Base-by-base conservation (phyloP, 1,284 basidiomycete genomes). In the Ceratobasidium sp. region DNA sequence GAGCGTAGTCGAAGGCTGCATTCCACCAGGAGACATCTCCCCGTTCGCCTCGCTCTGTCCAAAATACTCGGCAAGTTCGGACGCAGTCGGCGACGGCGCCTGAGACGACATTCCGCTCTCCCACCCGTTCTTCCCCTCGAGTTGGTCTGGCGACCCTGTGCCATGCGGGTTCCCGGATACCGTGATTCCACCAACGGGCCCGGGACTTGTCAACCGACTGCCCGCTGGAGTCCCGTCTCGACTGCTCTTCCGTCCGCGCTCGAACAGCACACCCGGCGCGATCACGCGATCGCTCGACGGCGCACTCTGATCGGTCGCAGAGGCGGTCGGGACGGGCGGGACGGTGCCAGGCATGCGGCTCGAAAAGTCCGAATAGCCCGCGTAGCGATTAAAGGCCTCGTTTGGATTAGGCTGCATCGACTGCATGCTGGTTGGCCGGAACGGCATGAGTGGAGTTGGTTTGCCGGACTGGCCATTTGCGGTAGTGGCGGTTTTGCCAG, bases 361-460 rank as follows among this genome's bases (percentile, higher is more conserved):
- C 0, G 89, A 90, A 82, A 91, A 93, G 79, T 93, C 91, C 0
- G 89, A 87, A 79, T 92, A 93, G 54, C 90, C 89, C 3, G 86
- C 84, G 79, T 86, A 87, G 0, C 84, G 82, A 79, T 85, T 86
- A 82, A 87, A 86, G 1, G 85, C 84, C 61, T 84, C 84, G 69
- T 59, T 40, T 52, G 70, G 61, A 20, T 66, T 59, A 40, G 67
- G 64, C 74, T 65, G 70, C 26, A 76, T 17, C 6, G 64, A 68
- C 57, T 62, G 78, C 73, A 76, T 78, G 73, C 56, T 74, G 54
- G 73, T 65, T 23, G 59, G 61, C 23, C 73, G 44, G 54, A 65
- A 70, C 7, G 69, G 66, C 65, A 79, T 79, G 13, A 78, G 48
- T 77, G 81, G 82, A 80, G 54, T 68, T 52, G 6, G 81, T 80